Conservation (phyloP, 805 yeast genomes). For the Suhomyces kilbournensis region DNA sequence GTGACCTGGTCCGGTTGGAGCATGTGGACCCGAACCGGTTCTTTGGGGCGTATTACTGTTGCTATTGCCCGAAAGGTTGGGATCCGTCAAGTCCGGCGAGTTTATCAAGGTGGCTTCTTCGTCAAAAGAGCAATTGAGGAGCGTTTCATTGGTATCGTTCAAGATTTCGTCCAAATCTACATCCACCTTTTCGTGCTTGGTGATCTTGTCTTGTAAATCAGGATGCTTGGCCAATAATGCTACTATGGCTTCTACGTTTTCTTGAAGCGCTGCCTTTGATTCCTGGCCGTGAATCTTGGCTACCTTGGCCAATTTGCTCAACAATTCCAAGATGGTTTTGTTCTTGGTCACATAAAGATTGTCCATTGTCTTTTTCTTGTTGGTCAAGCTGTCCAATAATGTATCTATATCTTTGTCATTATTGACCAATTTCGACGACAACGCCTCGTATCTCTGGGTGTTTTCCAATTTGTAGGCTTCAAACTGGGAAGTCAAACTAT, state of each 20-base stretch:
- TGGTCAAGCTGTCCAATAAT: slow-evolving; percentile 47
- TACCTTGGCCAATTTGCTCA: slow-evolving; percentile 42
- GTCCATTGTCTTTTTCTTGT: slow-evolving; percentile 49
- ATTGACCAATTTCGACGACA: slow-evolving; percentile 34
- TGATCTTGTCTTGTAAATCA: slow-evolving; percentile 30
- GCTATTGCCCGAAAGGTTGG: slow-evolving; percentile 1
- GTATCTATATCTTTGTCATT: slow-evolving; percentile 50
- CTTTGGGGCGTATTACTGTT: slow-evolving; percentile 7
- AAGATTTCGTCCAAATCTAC: slow-evolving; percentile 35
- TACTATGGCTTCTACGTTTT: slow-evolving; percentile 46
- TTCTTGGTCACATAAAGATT: slow-evolving; percentile 47
- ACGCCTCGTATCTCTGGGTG: slow-evolving; percentile 30
- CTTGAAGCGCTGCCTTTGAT: slow-evolving; percentile 41
- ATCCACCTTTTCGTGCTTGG: slow-evolving; percentile 24
- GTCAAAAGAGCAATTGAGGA: slow-evolving; percentile 30
- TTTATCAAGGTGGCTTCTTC: slow-evolving; percentile 29
- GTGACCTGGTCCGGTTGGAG: slow-evolving; percentile 5
- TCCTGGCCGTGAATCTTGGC: slow-evolving; percentile 51
- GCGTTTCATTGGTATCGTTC: slow-evolving; percentile 29
- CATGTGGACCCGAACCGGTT: background rate
- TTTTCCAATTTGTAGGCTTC: slow-evolving; percentile 35
- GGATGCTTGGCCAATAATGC: slow-evolving; percentile 35
- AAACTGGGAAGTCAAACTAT: slow-evolving; percentile 34
- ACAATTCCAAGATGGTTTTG: slow-evolving; percentile 38
- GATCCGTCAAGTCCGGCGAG: slow-evolving; percentile 13